Evolutionary conservation across 257 asterid species (phyloP).

Genomic region (Eucommia ulmoides): DNA sequence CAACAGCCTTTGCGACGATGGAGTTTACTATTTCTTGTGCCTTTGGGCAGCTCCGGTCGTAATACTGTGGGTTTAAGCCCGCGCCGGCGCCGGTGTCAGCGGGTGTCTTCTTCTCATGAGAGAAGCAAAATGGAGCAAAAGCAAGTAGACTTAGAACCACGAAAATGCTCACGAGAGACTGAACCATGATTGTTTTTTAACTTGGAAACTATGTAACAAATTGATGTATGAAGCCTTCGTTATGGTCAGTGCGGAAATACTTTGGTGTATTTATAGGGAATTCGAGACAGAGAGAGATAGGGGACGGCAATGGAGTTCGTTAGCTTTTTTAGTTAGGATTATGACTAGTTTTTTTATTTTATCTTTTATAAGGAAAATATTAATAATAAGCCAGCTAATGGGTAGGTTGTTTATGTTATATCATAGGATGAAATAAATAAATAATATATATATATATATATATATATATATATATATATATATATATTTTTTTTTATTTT

Average conservation of each 20-base stretch:
- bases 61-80: slow-evolving; percentile 43
- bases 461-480: no score
- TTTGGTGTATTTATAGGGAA: background rate
- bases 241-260: background rate
- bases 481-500: no score
- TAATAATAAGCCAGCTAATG: no score
- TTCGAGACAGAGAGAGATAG: background rate
- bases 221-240: background rate
- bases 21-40: slow-evolving; percentile 15
- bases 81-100: no score
- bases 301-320: no score
- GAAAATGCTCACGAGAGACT: slow-evolving; percentile 8
- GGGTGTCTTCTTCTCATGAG: slow-evolving; percentile 15
- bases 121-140: slow-evolving; percentile 16
- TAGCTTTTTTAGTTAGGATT: no score
- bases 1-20: slow-evolving; percentile 24
- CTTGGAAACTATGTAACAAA: background rate
- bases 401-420: no score
- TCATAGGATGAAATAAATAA: no score
- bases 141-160: slow-evolving; percentile 7
- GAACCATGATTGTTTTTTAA: slow-evolving; percentile 8
- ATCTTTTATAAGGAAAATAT: no score
- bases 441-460: no score
- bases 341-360: no score
- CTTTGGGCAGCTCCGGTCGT: slow-evolving; percentile 28